Evolutionary conservation across 1,284 basidiomycete species (phyloP).

Genomic region (Pascua guehoae): DNA sequence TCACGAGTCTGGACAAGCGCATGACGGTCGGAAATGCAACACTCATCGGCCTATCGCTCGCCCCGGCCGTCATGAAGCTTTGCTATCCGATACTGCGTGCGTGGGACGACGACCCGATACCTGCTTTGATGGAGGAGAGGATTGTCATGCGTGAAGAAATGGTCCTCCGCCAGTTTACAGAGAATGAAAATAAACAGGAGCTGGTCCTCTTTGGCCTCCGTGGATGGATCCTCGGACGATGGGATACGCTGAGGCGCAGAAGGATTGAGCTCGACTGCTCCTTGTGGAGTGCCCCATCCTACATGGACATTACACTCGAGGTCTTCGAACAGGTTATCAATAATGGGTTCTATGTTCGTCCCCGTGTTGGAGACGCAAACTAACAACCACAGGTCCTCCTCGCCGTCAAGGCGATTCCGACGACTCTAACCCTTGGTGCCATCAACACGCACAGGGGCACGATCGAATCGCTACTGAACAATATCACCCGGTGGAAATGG

Average conservation of each 20-base stretch:
- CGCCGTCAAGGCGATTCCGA: slow-evolving; percentile 62
- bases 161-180: slow-evolving; percentile 60
- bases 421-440: slow-evolving; percentile 64
- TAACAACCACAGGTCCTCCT: slow-evolving; percentile 60
- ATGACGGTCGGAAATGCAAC: background rate
- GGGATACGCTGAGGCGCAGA: slow-evolving; percentile 51
- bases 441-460: slow-evolving; percentile 70
- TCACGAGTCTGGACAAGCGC: slow-evolving; percentile 53
- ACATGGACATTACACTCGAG: background rate
- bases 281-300: background rate
- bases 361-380: background rate
- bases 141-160: slow-evolving; percentile 23
- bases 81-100: background rate
- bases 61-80: slow-evolving; percentile 1
- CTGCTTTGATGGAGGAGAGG: background rate
- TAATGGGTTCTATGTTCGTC: slow-evolving; percentile 5
- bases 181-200: slow-evolving; percentile 67
- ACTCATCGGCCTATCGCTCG: slow-evolving; percentile 9
- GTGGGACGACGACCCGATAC: background rate
- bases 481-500: background rate
- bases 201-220: slow-evolving; percentile 72
- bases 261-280: slow-evolving; percentile 14
- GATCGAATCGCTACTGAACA: slow-evolving; percentile 40
- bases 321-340: background rate
- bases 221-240: slow-evolving; percentile 71